A percentile compares a stretch with the other conserved stretches of the same genome.
These are phyloP conservation scores for Hyphodiscus hymeniophilus DNA, from an alignment of 495 filamentous ascomycete species.

Conservation along the genomic window DNA sequence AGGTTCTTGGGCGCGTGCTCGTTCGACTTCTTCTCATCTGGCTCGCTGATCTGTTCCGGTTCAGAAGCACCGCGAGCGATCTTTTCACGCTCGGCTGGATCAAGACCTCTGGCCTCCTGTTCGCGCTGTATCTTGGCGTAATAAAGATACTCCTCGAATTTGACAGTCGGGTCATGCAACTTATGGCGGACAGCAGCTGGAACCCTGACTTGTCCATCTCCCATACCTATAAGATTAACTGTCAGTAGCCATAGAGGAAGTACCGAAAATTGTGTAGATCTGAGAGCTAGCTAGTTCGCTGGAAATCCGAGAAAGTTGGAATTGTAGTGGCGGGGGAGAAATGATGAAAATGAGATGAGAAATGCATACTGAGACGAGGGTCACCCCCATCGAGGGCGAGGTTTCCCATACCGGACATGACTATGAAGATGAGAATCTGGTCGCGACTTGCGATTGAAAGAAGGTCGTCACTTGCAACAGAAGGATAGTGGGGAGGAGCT, in stretches of 20 bases:
- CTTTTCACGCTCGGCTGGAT: not conserved
- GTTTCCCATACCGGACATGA: not conserved
- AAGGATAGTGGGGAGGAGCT: too few relatives aligned
- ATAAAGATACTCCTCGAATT: constrained; percentile 4
- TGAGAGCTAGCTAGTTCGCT: too few relatives aligned
- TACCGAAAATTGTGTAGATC: too few relatives aligned
- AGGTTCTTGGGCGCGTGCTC: not conserved
- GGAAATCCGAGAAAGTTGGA: too few relatives aligned
- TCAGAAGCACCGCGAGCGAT: not conserved
- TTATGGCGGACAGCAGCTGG: not conserved
- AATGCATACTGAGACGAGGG: not conserved
- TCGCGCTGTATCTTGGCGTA: constrained; percentile 1
- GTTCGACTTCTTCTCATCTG: not conserved
- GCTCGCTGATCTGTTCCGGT: not conserved
- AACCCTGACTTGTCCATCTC: not conserved
- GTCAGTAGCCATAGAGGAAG: too few relatives aligned
- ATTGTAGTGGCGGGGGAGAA: too few relatives aligned
- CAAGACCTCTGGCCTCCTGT: not conserved
- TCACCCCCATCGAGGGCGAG: not conserved
- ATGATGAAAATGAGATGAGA: too few relatives aligned
- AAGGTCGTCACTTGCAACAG: too few relatives aligned
- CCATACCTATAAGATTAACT: not conserved
- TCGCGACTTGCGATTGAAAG: too few relatives aligned
- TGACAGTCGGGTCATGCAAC: not conserved
- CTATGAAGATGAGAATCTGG: too few relatives aligned